Base-by-base conservation (phyloP, 306 rosid species). In the Sindora glabra region DNA sequence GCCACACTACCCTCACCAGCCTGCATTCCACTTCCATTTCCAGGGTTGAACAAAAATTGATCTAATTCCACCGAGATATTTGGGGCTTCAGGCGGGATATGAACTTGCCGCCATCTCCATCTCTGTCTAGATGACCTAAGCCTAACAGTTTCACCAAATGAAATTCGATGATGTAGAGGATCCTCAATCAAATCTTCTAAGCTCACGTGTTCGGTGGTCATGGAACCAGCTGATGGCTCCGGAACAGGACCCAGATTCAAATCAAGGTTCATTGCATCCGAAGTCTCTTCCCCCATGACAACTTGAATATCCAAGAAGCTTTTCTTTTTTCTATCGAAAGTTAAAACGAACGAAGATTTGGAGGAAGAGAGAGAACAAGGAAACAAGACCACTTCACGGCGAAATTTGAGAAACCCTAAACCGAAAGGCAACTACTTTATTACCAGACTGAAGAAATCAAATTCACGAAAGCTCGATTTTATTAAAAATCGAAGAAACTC, bases 241-340 rank as follows among this genome's bases (percentile, higher is more conserved):
- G 90, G 97, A 65, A 55, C 74, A 22, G 99, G 95, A 75, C 87
- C 86, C 82, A 89, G 86, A 74, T 94, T 94, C 89, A 89, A 79
- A 83, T 94, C 97, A 64, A 89, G 97, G 82, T 89, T 94, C 97
- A 89, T 89, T 23, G 89, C 74, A 51, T 84, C 87, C 13, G 90
- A 82, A 48, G 62, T 70, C 78, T 86, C 95, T 18, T 89, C 99
- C 61, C 60, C 95, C 99, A 94, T 94, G 71, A 50, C 77, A 71
- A 65, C 51, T 60, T 16, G 38, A 58, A 48, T 13, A 18, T 42
- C 51, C 69, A n/a, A n/a, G n/a, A 62, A 4, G 36, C 74, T 55
- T 8, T 32, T 61, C 59, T 59, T n/a, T n/a, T n/a, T n/a, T n/a
- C n/a, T 50, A 67, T 58, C 63, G 44, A 44, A 24, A 69, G 45